These are phyloP conservation scores for Boletus reticulatus DNA, from an alignment of 768 basidiomycete genomes.

Conservation along the genomic window DNA sequence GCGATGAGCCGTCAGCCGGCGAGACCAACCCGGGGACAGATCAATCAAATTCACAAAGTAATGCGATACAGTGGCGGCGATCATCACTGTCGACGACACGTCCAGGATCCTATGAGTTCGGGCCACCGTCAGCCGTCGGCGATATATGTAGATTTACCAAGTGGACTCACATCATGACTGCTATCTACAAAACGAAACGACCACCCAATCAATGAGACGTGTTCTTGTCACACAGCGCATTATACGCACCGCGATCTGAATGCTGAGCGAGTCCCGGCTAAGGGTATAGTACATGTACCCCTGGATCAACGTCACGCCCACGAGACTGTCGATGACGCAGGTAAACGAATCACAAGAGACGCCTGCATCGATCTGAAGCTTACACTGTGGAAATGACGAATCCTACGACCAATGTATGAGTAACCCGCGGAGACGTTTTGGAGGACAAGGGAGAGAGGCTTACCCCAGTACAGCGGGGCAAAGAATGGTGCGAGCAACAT, in stretches of 20 bases:
- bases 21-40: background rate
- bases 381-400: conserved; percentile 1
- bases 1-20: background rate
- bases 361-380: background rate
- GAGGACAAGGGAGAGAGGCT: background rate
- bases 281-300: conserved; percentile 2
- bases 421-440: too few species aligned
- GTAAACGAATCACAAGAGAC: background rate
- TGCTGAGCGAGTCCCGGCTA: background rate
- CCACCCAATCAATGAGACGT: background rate
- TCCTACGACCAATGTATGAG: background rate
- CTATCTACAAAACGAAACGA: background rate
- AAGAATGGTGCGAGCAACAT: background rate
- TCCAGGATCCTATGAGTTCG: background rate
- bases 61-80: background rate
- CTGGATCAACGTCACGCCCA: conserved; percentile 3
- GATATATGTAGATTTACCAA: background rate
- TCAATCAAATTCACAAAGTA: background rate
- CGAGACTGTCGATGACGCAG: background rate
- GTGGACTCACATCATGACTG: background rate
- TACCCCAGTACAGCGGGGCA: conserved; percentile 3
- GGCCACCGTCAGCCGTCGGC: background rate
- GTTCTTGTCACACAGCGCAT: too few species aligned
- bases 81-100: conserved; percentile 2
- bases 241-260: background rate